Evolutionary conservation across 2,329 filamentous ascomycete species (phyloP).

Genomic region (Talaromyces sp.): DNA sequence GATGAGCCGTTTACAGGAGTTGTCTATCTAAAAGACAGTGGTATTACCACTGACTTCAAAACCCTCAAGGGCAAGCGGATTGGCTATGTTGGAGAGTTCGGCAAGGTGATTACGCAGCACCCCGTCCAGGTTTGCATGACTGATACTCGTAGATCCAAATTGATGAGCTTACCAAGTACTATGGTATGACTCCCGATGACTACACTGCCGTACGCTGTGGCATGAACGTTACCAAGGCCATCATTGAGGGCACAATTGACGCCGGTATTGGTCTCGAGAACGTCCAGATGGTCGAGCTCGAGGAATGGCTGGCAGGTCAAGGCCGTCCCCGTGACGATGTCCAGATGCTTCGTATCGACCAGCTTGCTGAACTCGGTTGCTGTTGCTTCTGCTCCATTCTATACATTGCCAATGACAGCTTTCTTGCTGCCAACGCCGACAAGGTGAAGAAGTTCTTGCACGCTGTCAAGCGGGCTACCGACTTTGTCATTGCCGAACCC

Average conservation of each 20-base stretch:
- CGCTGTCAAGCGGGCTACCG: conserved; percentile 70
- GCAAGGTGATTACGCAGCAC: conserved; percentile 51
- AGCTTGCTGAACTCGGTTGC: conserved; percentile 73
- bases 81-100: conserved; percentile 76
- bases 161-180: conserved; percentile 73
- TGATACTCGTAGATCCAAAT: conserved; percentile 62
- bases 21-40: conserved; percentile 69
- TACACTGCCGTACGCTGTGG: conserved; percentile 75
- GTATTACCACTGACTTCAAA: conserved; percentile 71
- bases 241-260: conserved; percentile 68
- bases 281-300: conserved; percentile 77
- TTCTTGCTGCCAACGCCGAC: conserved; percentile 62
- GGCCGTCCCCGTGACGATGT: conserved; percentile 63
- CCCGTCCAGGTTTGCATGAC: neutral
- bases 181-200: conserved; percentile 67
- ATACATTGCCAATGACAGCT: conserved; percentile 73
- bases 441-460: conserved; percentile 65
- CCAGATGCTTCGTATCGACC: conserved; percentile 76
- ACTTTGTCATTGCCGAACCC: conserved; percentile 64
- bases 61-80: conserved; percentile 72
- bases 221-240: conserved; percentile 76
- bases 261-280: conserved; percentile 76
- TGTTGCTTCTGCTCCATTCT: conserved; percentile 82
- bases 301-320: conserved; percentile 66
- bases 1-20: conserved; percentile 78